A percentile compares a stretch with the other conserved stretches of the same genome.
Conservation (phyloP, 345 rosid species). For the Melastoma malabathricum region DNA sequence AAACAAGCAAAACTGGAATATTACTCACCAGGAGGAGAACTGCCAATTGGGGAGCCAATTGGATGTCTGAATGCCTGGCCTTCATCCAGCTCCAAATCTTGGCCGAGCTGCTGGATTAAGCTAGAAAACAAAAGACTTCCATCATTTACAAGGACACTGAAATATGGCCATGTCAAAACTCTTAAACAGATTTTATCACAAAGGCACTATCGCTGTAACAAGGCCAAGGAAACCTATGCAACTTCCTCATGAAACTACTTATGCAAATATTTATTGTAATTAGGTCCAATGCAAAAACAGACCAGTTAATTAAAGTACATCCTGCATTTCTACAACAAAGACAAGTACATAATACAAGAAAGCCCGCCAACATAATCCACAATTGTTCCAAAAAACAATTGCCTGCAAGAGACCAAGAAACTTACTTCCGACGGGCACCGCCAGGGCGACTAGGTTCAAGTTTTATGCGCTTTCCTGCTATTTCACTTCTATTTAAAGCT, state of each 20-base stretch:
- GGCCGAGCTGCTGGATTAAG: slow-evolving; percentile 57
- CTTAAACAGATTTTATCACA: too few relatives aligned
- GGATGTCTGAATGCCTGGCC: slow-evolving; percentile 46
- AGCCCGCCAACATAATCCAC: too few relatives aligned
- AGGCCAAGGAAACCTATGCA: too few relatives aligned
- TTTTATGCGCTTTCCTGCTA: slow-evolving; percentile 93
- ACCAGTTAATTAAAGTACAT: too few relatives aligned
- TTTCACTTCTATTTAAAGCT: slow-evolving; percentile 78
- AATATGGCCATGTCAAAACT: too few relatives aligned
- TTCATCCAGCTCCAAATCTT: slow-evolving; percentile 79
- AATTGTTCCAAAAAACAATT: not conserved
- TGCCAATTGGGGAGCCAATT: slow-evolving; percentile 58
- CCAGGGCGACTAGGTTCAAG: slow-evolving; percentile 99
- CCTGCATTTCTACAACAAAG: too few relatives aligned
- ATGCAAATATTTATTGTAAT: too few relatives aligned
- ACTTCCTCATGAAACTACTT: too few relatives aligned
- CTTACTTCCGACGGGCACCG: slow-evolving; percentile 85
- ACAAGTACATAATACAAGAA: too few relatives aligned
- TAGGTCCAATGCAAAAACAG: too few relatives aligned
- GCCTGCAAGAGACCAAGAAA: slow-evolving; percentile 2
- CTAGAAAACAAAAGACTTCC: slow-evolving; percentile 23
- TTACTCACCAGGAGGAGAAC: slow-evolving; percentile 75
- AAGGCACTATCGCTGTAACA: too few relatives aligned
- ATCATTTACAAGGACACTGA: too few relatives aligned
- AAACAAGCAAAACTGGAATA: not conserved